Evolutionary conservation across 768 basidiomycete species (phyloP).

Genomic region (Albatrellus ellisii): DNA sequence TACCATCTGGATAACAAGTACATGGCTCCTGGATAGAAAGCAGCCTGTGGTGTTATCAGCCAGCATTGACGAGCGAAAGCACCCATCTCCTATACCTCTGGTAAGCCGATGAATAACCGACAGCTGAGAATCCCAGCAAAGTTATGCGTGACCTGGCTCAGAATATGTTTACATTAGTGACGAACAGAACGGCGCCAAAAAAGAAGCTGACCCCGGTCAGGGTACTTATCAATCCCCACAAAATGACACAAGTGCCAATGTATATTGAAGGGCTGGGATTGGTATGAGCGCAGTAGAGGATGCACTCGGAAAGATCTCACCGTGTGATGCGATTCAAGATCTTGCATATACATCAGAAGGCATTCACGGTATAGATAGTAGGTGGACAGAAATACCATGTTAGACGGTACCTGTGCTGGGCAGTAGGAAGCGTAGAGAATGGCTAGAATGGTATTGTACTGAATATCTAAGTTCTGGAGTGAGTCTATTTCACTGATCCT

Average conservation of each 20-base stretch:
- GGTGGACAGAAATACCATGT: conserved; percentile 32
- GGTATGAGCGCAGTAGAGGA: background rate
- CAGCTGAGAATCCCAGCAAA: conserved; percentile 42
- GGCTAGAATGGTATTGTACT: conserved; percentile 39
- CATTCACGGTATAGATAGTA: background rate
- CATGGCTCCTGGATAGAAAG: conserved; percentile 49
- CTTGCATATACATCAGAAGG: background rate
- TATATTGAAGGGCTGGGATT: conserved; percentile 40
- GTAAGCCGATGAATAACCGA: conserved; percentile 49
- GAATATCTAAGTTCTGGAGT: conserved; percentile 24
- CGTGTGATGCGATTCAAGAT: background rate
- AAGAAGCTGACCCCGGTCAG: conserved; percentile 39
- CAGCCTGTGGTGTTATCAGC: conserved; percentile 24
- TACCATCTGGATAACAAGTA: conserved; percentile 27
- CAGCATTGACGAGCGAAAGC: background rate
- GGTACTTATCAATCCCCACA: conserved; percentile 52
- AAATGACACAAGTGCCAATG: conserved; percentile 43
- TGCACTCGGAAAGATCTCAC: background rate
- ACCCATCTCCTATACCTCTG: conserved; percentile 26
- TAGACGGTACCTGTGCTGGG: conserved; percentile 54
- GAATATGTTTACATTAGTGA: too few species aligned
- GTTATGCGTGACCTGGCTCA: conserved; percentile 40
- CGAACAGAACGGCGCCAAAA: background rate
- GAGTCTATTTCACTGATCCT: background rate
- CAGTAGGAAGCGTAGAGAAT: conserved; percentile 46